Percentiles rank a stretch among this genome's conserved stretches.
phyloP scores from a whole-genome alignment of 2,329 filamentous ascomycete species.

The Colletotrichum sp. region DNA sequence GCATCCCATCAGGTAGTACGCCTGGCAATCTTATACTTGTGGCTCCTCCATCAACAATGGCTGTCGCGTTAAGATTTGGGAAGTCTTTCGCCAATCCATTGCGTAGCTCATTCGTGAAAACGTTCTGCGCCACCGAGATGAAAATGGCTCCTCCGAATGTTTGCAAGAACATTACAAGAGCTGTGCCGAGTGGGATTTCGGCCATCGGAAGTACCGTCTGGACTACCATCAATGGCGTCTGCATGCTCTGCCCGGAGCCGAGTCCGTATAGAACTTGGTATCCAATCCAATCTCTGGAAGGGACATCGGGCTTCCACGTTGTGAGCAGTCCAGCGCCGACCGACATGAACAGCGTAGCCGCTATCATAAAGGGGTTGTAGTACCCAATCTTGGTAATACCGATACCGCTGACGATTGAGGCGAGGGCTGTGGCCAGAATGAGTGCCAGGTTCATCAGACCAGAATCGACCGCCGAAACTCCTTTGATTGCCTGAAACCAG shows the following conservation, averaged over 20 bases:
- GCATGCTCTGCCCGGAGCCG: conserved; percentile 28
- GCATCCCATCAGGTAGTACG: neutral
- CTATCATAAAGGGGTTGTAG: conserved; percentile 38
- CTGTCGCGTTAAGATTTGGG: neutral
- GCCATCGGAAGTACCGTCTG: conserved; percentile 25
- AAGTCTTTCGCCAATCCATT: neutral
- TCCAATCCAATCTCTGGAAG: conserved; percentile 22
- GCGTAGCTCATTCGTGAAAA: conserved; percentile 9
- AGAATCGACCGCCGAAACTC: conserved; percentile 32
- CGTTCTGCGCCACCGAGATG: conserved; percentile 6
- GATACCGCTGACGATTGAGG: conserved; percentile 28
- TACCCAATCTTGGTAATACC: conserved; percentile 37
- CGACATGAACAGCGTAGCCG: conserved; percentile 29
- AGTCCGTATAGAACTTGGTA: conserved; percentile 29
- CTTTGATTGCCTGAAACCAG: conserved; percentile 39
- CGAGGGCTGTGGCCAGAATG: conserved; percentile 31
- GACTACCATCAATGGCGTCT: conserved; percentile 27
- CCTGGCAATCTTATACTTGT: neutral
- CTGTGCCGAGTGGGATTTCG: conserved; percentile 8
- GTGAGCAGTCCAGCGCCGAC: conserved; percentile 26
- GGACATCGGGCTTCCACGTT: neutral
- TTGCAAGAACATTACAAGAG: conserved; percentile 14
- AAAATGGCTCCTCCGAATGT: conserved; percentile 14
- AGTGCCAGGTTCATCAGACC: conserved; percentile 36
- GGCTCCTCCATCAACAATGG: neutral